Evolutionary conservation across 1,139 yeast species (phyloP), one percentile per base, ranked within the genome.

Genomic region (Blastobotrys aristatus): DNA sequence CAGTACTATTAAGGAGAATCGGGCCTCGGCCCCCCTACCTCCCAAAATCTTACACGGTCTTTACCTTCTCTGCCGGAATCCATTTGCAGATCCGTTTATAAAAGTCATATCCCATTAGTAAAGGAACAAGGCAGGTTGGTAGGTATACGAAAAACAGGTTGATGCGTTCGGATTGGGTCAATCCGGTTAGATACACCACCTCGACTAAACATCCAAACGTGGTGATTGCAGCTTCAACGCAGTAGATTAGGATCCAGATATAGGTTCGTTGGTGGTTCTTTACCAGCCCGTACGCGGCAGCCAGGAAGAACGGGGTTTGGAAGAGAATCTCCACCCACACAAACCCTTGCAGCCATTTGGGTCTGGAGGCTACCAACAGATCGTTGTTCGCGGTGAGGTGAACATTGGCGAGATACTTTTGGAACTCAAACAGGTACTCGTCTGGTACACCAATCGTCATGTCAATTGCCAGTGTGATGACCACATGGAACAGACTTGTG

Each of bases 281-380:
- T 39, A 52, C 50, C 36, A 66, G 53, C 41, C 57, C 52, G 40
- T 53, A 53, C 2, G 66, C 63, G 1, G 70, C 83, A 47, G 69
- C 61, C 44, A 83, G 61, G 64, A 90, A 90, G 27, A 84, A 71
- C 0, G 97, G 97, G 45, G 84, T 65, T 66, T 90, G 97, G 58
- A 84, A 75, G 2, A 80, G 48, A 44, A 89, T 56, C 64, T 90
- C 97, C 44, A 87, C 62, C 57, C 75, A 66, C 1, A 89, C 94
- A 64, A 84, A 88, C 33, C 76, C 67, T 53, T 74, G 69, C 49
- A 90, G 73, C 96, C 96, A 89, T 1, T 62, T 55, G 1, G 84
- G 81, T 5, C 85, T 79, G 13, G 73, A 65, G 2, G 65, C 62
- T 13, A 87, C 71, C 30, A 90, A 69, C 53, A 85, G 79, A 64